Conservation (phyloP, 495 filamentous ascomycete genomes). For the Penicillium manginii region DNA sequence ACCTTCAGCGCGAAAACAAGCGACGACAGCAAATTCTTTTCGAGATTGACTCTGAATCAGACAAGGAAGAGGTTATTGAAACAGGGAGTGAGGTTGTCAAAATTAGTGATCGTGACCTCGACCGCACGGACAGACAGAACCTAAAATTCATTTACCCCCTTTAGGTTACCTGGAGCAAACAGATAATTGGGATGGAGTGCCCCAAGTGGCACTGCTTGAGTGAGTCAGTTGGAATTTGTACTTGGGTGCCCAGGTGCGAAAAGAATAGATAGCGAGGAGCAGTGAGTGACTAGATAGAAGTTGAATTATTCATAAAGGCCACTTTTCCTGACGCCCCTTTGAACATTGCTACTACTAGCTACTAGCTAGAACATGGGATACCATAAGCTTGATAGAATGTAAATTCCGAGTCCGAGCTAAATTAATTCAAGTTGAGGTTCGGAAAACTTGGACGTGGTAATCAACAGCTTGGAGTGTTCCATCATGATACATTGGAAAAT, state of each 20-base stretch:
- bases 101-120: slow-evolving; percentile 5
- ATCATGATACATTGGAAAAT: neutral
- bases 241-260: too few relatives aligned
- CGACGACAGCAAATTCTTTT: neutral
- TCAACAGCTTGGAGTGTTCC: too few relatives aligned
- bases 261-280: too few relatives aligned
- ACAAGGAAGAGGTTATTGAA: slow-evolving; percentile 9
- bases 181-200: neutral
- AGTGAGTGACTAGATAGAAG: too few relatives aligned
- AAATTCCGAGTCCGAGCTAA: neutral
- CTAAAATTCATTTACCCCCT: slow-evolving; percentile 9
- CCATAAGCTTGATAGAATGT: neutral
- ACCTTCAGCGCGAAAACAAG: slow-evolving; percentile 10
- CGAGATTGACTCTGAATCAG: slow-evolving; percentile 3
- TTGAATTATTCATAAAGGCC: too few relatives aligned
- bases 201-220: too few relatives aligned
- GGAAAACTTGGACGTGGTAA: too few relatives aligned
- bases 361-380: neutral
- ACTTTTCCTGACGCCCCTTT: too few relatives aligned
- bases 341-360: neutral
- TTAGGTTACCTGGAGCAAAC: too few relatives aligned
- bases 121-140: slow-evolving; percentile 9
- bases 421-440: neutral
- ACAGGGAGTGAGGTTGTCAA: neutral
- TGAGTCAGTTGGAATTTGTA: too few relatives aligned